Percentiles rank a stretch among this genome's conserved stretches.
phyloP scores from a whole-genome alignment of 495 filamentous ascomycete genomes.

The Beverwykella pulmonaria region DNA sequence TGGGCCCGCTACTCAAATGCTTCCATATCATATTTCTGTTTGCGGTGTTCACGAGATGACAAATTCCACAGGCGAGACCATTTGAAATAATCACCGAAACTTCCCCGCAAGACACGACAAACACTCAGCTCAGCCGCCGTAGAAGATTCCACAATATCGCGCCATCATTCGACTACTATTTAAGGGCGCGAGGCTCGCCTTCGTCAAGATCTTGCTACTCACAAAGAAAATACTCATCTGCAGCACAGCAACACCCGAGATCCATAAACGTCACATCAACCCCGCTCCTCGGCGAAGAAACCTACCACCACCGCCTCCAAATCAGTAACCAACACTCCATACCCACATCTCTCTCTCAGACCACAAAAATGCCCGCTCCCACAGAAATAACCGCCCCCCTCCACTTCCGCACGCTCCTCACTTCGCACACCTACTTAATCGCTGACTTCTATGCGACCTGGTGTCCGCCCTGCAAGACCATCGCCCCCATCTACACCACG shows the following conservation, averaged over 20 bases:
- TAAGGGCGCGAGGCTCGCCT: neutral
- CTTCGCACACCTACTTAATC: constrained; percentile 29
- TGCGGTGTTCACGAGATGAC: constrained; percentile 1
- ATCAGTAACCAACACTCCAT: neutral
- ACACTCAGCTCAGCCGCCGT: neutral
- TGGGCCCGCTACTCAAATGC: no score
- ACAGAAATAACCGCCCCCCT: constrained; percentile 29
- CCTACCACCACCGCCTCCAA: neutral
- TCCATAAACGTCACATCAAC: neutral
- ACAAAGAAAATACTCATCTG: neutral
- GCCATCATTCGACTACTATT: neutral
- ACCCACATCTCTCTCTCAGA: neutral
- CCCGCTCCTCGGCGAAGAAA: neutral
- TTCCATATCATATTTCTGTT: neutral
- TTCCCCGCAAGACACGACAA: neutral
- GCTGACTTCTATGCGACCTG: constrained; percentile 42
- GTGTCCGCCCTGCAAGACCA: constrained; percentile 41
- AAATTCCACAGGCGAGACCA: constrained; percentile 8
- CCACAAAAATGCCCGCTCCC: constrained; percentile 3
- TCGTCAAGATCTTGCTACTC: neutral
- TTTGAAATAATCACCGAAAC: neutral
- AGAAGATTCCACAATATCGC: constrained; percentile 18
- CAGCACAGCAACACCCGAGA: neutral
- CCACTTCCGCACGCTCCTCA: constrained; percentile 37
- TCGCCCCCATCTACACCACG: constrained; percentile 35